phyloP scores from a whole-genome alignment of 805 yeast species.

The Zygoascus tannicola region DNA sequence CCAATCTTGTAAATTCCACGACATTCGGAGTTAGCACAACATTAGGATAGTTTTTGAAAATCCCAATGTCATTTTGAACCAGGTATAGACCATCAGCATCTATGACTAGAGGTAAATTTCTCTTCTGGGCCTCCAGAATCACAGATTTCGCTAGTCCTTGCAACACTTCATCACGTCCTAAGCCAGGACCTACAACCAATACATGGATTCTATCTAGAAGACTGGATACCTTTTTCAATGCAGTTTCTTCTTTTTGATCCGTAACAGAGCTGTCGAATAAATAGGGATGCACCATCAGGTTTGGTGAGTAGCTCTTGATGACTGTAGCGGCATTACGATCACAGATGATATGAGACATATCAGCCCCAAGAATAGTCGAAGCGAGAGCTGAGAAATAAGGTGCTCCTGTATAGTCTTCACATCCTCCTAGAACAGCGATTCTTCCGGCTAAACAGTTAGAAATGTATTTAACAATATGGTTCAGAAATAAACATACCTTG shows the following conservation, averaged over 20 bases:
- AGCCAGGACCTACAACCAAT: conserved; percentile 86
- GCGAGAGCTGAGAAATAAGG: conserved; percentile 87
- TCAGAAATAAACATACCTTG: conserved; percentile 40
- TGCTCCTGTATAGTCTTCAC: conserved; percentile 95
- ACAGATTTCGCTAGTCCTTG: conserved; percentile 48
- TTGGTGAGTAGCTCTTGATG: conserved; percentile 83
- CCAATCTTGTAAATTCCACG: conserved; percentile 67
- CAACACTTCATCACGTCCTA: conserved; percentile 75
- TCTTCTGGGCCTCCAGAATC: conserved; percentile 45
- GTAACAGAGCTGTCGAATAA: conserved; percentile 40
- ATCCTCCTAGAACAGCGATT: conserved; percentile 83
- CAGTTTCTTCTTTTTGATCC: conserved; percentile 20
- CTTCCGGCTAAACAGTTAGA: conserved; percentile 46
- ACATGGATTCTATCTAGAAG: conserved; percentile 65
- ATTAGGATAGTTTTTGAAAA: conserved; percentile 45
- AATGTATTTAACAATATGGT: no score
- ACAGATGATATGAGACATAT: conserved; percentile 84
- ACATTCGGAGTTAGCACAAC: conserved; percentile 86
- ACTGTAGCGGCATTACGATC: conserved; percentile 67
- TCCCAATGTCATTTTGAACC: conserved; percentile 45
- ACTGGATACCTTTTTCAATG: conserved; percentile 46
- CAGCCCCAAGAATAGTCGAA: conserved; percentile 77
- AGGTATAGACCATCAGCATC: conserved; percentile 87
- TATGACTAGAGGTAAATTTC: conserved; percentile 60
- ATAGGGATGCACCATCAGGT: conserved; percentile 94